Evolutionary conservation across 2,329 filamentous ascomycete species (phyloP).

Genomic region (Coniella lustricola): DNA sequence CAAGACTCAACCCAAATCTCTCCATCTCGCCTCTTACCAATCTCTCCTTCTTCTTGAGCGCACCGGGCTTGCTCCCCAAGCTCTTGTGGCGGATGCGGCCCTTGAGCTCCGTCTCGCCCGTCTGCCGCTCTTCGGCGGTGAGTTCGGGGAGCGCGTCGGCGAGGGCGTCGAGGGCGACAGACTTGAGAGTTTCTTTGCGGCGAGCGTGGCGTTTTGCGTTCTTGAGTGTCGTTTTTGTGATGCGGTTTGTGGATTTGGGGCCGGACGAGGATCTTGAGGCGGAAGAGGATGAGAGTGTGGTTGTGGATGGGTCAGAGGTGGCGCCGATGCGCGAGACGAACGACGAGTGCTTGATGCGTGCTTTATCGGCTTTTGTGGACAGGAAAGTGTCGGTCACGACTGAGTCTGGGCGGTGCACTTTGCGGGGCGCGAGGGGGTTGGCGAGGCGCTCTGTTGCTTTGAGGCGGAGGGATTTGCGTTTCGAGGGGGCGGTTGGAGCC

Average conservation of each 20-base stretch:
- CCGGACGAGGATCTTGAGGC: too few species aligned
- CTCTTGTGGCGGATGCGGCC: constrained; percentile 65
- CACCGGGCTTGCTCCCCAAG: constrained; percentile 67
- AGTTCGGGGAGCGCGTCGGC: constrained; percentile 69
- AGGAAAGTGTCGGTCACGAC: constrained; percentile 52
- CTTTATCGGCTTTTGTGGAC: constrained; percentile 76
- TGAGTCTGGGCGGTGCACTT: constrained; percentile 45
- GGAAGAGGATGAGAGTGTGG: constrained; percentile 13
- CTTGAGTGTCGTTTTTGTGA: constrained; percentile 31
- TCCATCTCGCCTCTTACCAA: constrained; percentile 75
- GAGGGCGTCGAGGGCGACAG: constrained; percentile 64
- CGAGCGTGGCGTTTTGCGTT: constrained; percentile 32
- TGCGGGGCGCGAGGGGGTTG: constrained; percentile 44
- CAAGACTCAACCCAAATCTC: constrained; percentile 78
- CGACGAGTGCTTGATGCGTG: constrained; percentile 69
- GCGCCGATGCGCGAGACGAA: constrained; percentile 65
- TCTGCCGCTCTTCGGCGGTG: constrained; percentile 38
- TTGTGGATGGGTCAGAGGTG: constrained; percentile 39
- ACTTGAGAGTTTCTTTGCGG: constrained; percentile 53
- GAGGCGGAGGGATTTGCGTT: constrained; percentile 49
- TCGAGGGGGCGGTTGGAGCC: constrained; percentile 34
- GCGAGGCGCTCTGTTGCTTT: constrained; percentile 47
- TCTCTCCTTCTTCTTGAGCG: constrained; percentile 75
- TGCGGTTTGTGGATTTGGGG: too few species aligned
- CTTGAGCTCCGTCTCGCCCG: constrained; percentile 29